phyloP scores from a whole-genome alignment of 768 basidiomycete species.

The Boletus huronensis region DNA sequence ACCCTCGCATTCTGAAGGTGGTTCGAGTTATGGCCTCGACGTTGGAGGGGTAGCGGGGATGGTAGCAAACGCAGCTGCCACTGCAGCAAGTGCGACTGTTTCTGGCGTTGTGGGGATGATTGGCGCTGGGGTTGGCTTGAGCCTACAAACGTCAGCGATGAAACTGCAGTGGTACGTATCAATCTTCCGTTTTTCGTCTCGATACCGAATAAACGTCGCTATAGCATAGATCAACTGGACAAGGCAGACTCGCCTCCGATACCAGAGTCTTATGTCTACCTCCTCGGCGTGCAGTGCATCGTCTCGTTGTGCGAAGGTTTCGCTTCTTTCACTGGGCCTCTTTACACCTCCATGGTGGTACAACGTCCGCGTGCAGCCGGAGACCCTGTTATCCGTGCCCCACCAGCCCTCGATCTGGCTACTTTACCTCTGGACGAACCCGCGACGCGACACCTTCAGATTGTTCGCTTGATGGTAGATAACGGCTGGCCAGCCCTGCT shows the following conservation, averaged over 20 bases:
- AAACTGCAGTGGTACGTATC: slow-evolving; percentile 81
- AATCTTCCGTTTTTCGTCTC: background rate
- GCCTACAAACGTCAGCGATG: slow-evolving; percentile 72
- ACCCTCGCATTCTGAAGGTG: slow-evolving; percentile 31
- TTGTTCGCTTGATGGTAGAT: slow-evolving; percentile 76
- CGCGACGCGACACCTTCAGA: slow-evolving; percentile 53
- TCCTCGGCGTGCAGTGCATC: slow-evolving; percentile 86
- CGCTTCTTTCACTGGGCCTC: slow-evolving; percentile 63
- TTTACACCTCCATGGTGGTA: slow-evolving; percentile 70
- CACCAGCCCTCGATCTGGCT: slow-evolving; percentile 65
- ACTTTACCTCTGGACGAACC: slow-evolving; percentile 52
- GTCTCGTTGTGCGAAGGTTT: slow-evolving; percentile 85
- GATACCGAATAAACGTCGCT: background rate
- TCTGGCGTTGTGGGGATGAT: slow-evolving; percentile 88
- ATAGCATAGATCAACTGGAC: slow-evolving; percentile 95
- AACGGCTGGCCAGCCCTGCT: slow-evolving; percentile 91
- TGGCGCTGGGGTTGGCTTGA: slow-evolving; percentile 64
- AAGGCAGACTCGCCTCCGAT: slow-evolving; percentile 94
- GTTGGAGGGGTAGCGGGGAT: slow-evolving; percentile 73
- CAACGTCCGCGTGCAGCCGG: slow-evolving; percentile 63
- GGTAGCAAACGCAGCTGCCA: slow-evolving; percentile 78
- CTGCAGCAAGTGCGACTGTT: slow-evolving; percentile 77
- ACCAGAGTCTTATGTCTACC: slow-evolving; percentile 91
- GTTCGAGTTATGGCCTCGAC: slow-evolving; percentile 51
- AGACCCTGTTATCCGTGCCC: slow-evolving; percentile 64